These are phyloP conservation scores for Huntiella moniliformis DNA, from an alignment of 2,329 filamentous ascomycete species.

Conservation along the genomic window DNA sequence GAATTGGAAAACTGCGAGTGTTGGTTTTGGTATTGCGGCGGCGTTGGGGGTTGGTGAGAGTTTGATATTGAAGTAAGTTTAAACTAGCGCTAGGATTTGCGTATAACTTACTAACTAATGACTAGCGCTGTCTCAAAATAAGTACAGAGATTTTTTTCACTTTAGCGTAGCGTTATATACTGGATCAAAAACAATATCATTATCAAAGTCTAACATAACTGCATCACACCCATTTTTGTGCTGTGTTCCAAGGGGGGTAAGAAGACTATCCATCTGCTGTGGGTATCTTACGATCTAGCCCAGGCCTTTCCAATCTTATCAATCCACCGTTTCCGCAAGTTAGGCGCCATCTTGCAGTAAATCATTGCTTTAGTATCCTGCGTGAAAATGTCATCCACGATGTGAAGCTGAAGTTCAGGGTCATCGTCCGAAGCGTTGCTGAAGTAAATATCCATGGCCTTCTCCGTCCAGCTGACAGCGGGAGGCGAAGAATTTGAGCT, in stretches of 20 bases:
- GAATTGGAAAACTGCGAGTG: slow-evolving; percentile 5
- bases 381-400: slow-evolving; percentile 38
- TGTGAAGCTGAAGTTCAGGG: slow-evolving; percentile 38
- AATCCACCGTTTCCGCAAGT: slow-evolving; percentile 37
- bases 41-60: slow-evolving; percentile 7
- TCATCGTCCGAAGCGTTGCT: slow-evolving; percentile 38
- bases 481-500: slow-evolving; percentile 11
- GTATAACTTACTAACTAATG: neutral
- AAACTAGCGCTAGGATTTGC: neutral
- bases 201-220: too few species aligned
- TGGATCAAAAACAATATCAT: too few species aligned
- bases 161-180: neutral
- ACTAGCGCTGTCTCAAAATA: neutral
- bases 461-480: slow-evolving; percentile 33
- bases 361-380: slow-evolving; percentile 42
- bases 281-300: too few species aligned
- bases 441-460: slow-evolving; percentile 40
- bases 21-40: slow-evolving; percentile 3
- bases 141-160: neutral
- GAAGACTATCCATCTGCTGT: too few species aligned
- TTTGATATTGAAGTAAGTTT: slow-evolving; percentile 8
- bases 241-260: too few species aligned
- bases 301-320: slow-evolving; percentile 12
- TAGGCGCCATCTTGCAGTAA: slow-evolving; percentile 40
- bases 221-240: too few species aligned